Evolutionary conservation across 2,329 filamentous ascomycete genomes (phyloP).

Genomic region (Verticillium alfalfae): DNA sequence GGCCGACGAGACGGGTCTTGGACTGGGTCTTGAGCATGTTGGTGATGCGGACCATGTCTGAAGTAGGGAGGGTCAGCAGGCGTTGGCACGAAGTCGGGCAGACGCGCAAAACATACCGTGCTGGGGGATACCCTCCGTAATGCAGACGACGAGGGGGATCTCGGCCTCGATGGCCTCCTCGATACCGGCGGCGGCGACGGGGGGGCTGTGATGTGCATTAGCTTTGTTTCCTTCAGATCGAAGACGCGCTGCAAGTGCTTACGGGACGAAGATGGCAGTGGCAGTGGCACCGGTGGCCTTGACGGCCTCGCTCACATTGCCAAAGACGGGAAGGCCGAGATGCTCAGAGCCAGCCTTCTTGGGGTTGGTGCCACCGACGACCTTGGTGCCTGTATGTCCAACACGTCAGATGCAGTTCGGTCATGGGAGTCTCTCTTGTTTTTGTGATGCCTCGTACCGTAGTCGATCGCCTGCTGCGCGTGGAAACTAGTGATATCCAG

Average conservation of each 20-base stretch:
- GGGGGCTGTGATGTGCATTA: constrained; percentile 53
- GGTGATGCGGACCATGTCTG: constrained; percentile 99
- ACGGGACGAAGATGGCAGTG: constrained; percentile 95
- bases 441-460: constrained; percentile 57
- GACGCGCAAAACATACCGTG: constrained; percentile 59
- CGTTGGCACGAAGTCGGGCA: neutral
- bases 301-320: constrained; percentile 78
- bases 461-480: constrained; percentile 95
- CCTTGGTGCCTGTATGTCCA: constrained; percentile 72
- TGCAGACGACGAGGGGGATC: constrained; percentile 91
- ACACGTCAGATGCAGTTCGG: constrained; percentile 20
- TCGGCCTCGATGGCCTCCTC: constrained; percentile 94
- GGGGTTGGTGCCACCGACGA: constrained; percentile 97
- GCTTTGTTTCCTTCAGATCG: neutral
- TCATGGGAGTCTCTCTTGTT: constrained; percentile 1
- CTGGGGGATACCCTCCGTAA: constrained; percentile 96
- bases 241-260: constrained; percentile 49
- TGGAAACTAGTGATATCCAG: constrained; percentile 66
- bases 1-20: constrained; percentile 94
- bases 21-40: constrained; percentile 94
- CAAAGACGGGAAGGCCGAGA: constrained; percentile 89
- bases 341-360: constrained; percentile 94
- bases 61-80: constrained; percentile 1
- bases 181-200: constrained; percentile 87
- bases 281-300: constrained; percentile 88